A percentile compares a stretch with the other conserved stretches of the same genome.
Evolutionary conservation across 106 monocot species (phyloP).

Genomic region (Dendrobium huoshanense): DNA sequence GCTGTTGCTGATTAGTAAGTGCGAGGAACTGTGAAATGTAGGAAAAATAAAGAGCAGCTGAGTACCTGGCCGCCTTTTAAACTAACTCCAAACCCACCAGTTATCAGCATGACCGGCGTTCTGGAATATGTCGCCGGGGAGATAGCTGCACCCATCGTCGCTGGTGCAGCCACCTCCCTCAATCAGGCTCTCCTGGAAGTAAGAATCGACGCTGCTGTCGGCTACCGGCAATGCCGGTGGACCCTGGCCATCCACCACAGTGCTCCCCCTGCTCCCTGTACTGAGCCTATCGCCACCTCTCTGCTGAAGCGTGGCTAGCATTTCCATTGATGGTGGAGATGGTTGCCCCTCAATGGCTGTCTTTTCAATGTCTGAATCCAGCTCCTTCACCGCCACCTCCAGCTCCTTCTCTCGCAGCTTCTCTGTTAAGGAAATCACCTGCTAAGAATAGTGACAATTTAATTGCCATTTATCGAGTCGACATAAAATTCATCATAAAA

Average conservation of each 20-base stretch:
- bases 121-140: constrained; percentile 15
- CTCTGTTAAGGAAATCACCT: constrained; percentile 43
- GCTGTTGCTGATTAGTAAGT: not conserved
- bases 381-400: constrained; percentile 2
- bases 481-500: too few species aligned
- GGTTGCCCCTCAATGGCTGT: not conserved
- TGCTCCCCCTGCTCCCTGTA: constrained; percentile 24
- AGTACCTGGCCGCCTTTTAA: not conserved
- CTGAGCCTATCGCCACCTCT: constrained; percentile 30
- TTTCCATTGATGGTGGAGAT: not conserved
- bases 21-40: too few species aligned
- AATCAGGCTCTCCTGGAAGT: constrained; percentile 38
- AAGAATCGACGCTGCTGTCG: constrained; percentile 44
- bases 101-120: constrained; percentile 4
- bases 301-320: constrained; percentile 19
- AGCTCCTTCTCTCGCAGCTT: constrained; percentile 39
- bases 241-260: constrained; percentile 13
- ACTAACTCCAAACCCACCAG: constrained; percentile 17
- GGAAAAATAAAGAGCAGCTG: not conserved
- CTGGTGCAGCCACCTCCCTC: constrained; percentile 25
- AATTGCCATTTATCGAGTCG: too few species aligned
- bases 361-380: too few species aligned
- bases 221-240: constrained; percentile 25
- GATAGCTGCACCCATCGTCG: constrained; percentile 48
- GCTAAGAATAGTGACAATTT: not conserved